Base-by-base conservation (phyloP, 164 flowering plant species). In the Protea cynaroides region DNA sequence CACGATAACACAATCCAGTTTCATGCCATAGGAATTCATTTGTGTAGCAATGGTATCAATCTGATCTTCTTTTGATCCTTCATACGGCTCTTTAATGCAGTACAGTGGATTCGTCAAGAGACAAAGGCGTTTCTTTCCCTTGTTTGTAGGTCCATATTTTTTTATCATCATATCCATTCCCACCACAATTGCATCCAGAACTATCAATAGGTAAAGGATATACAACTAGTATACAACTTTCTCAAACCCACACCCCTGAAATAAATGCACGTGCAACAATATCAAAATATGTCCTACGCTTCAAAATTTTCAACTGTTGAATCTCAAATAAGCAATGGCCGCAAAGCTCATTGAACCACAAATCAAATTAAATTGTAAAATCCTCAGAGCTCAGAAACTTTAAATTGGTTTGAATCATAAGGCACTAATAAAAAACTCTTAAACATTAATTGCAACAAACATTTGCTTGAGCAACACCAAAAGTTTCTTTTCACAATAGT, bases 101-200 rank as follows among this genome's bases (percentile, higher is more conserved):
- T 71, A 72, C 50, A 43, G 71, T 25, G 93, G 96, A 75, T 76
- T 78, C 13, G 96, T 91, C 49, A 94, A 73, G 19, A 94, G 90
- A 74, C 96, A 89, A n/a, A 94, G 75, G 40, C 94, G 95, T 72
- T 91, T 88, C 80, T 88, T 94, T 58, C 96, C 96, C 79, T 89
- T 94, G 77, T 81, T 70, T 51, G 92, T 83, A n/a, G 65, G 65
- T 65, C 88, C 87, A 79, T 74, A 91, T 72, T 91, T 94, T 77
- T 91, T 94, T 66, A 94, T 86, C 73, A 94, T 73, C 86, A 89
- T 81, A 78, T 91, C 99, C 94, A 94, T 83, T 54, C 93, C 99
- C 63, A 91, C 96, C 66, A 91, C 86, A 73, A 94, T 79, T 51
- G 90, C 99, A 83, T 94, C 99, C 69, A 94, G 79, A 84, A 85